Evolutionary conservation across 805 yeast species (phyloP), one percentile per base, ranked within the genome.

Genomic region (Saturnispora silvae): DNA sequence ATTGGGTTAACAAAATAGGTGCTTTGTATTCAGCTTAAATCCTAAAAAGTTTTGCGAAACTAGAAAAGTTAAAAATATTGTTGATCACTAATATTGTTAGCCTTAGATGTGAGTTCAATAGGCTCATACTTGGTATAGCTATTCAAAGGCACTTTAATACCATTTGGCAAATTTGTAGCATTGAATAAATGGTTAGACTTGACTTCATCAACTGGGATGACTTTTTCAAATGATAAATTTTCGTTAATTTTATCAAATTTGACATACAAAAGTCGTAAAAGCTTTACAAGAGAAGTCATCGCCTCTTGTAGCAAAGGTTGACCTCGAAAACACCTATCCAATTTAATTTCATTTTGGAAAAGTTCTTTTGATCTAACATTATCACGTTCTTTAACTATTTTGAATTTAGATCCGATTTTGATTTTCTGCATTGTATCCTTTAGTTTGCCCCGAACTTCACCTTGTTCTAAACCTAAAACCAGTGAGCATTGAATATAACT

Each of bases 1-100:
- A 54, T 23, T 86, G 96, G 95, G 56, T 79, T 29, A 76, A 77
- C 48, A 81, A 85, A 1, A 49, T 85, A 29, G 94, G 94, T 20
- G 61, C 82, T 19, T 54, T 80, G 3, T 84, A 79, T 47, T 70
- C n/a, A n/a, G n/a, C n/a, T n/a, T n/a, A n/a, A n/a, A n/a, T n/a
- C n/a, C n/a, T n/a, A n/a, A n/a, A n/a, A n/a, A 65, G 5, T 51
- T 33, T 49, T 23, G 25, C 10, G 8, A 11, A 8, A 8, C 8
- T 23, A 23, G 8, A 23, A 23, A 17, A 3, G 4, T 29, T 14
- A 35, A 25, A 30, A 36, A 25, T 36, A 34, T 16, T 28, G 20
- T 27, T 14, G 22, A 20, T 34, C 28, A 9, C 23, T 5, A 29
- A 17, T 28, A 22, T 5, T 9, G 13, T 14, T 11, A 20, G 30